Conservation (phyloP, 129 eudicot genomes). For the Centrapalus pauciflorus region DNA sequence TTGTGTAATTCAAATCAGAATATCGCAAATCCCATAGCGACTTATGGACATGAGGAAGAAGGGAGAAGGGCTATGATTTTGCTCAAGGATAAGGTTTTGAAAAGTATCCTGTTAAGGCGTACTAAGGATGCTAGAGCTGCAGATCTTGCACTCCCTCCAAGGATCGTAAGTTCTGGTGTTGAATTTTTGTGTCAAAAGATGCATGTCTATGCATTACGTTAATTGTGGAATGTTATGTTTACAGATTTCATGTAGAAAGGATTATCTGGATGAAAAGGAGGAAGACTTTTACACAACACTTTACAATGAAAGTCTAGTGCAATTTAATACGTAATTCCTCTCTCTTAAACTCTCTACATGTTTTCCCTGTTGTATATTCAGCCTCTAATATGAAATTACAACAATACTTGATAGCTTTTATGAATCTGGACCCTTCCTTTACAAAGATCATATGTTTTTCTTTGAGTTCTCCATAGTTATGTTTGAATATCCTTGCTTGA, state of each 20-base stretch:
- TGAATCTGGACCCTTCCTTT: too few species aligned
- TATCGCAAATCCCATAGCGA: conserved; percentile 68
- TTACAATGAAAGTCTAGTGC: conserved; percentile 78
- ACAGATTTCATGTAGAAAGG: conserved; percentile 72
- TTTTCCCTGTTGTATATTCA: neutral
- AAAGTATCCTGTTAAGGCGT: conserved; percentile 66
- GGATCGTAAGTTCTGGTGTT: conserved; percentile 54
- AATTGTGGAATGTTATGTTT: conserved; percentile 1
- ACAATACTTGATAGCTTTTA: too few species aligned
- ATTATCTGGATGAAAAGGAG: conserved; percentile 73
- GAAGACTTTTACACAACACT: conserved; percentile 80
- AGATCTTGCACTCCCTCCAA: conserved; percentile 94
- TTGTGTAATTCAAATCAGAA: conserved; percentile 29
- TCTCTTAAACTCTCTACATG: neutral
- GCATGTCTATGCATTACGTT: neutral
- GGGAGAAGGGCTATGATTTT: conserved; percentile 73
- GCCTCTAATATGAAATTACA: too few species aligned
- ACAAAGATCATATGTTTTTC: too few species aligned
- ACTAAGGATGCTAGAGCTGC: conserved; percentile 88
- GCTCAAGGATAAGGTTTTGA: conserved; percentile 75
- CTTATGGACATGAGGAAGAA: conserved; percentile 28
- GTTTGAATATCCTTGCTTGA: too few species aligned
- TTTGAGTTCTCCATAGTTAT: too few species aligned
- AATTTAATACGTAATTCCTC: conserved; percentile 76
- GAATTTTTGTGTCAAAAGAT: neutral